Evolutionary conservation across 2,329 filamentous ascomycete species (phyloP), one percentile per base, ranked within the genome.

Genomic region (Stemphylium lycopersici): DNA sequence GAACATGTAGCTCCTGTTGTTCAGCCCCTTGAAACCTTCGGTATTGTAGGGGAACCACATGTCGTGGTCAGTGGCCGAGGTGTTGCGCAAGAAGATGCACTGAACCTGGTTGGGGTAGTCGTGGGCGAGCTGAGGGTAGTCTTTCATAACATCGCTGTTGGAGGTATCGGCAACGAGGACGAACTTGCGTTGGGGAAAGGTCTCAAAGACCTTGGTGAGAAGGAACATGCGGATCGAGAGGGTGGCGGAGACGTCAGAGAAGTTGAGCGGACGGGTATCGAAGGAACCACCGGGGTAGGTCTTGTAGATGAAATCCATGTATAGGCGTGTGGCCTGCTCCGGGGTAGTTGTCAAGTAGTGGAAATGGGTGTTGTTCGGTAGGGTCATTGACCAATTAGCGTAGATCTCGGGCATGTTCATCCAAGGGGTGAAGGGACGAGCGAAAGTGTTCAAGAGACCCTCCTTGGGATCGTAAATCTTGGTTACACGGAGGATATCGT

Each of bases 301-400:
- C 67, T 85, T 84, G 79, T 89, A 92, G 72, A 93, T 91, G 74
- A 89, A 84, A 55, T 89, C 83, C 88, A 91, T 91, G 77, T 93
- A 93, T 62, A 87, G 88, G 37, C 89, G 81, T 0, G 90, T 91
- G 4, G 86, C 82, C 71, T 93, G 90, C 75, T 92, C 90, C 0
- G 90, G 90, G 0, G 89, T 91, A 0, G 90, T 93, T 0, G 90
- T 93, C 16, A 93, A 80, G 76, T 93, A 93, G 76, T 92, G 89
- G 78, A 92, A 93, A 71, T 92, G 90, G 58, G 87, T 80, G 54
- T 61, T 61, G 66, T 90, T 82, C 0, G 84, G 82, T 12, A 90
- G 79, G 18, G 80, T 84, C n/a, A 77, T 76, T 1, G 83, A 86
- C 89, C 89, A 92, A 67, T 91, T 90, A 61, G 86, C 84, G 71